Evolutionary conservation across 495 filamentous ascomycete genomes (phyloP), one percentile per base, ranked within the genome.

Genomic region (Hypoxylon crocopeplum): DNA sequence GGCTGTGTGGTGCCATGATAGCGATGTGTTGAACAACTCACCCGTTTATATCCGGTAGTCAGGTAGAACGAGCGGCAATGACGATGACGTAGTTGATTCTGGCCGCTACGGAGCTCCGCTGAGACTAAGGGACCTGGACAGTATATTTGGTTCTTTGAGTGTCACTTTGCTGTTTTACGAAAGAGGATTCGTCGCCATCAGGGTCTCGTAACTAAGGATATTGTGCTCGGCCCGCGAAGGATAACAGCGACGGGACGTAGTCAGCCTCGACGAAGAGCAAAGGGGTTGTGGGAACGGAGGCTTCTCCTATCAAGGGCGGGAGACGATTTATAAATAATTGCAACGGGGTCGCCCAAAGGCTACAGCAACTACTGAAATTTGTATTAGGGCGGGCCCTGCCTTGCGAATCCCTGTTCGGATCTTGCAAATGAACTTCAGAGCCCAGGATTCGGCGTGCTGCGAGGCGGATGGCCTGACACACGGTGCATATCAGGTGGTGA

Each of bases 1-100:
- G 46, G 40, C 61, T 59, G 20, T 64, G 61, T 13, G 61, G 61
- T 17, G 61, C 49, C 61, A 64, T 64, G n/a, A n/a, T 42, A 25
- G 16, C n/a, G 29, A 37, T 13, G 13, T 30, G 25, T 50, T n/a
- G 13, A 41, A 21, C 40, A 21, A 29, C 3, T 22, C 21, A 10
- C 32, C 17, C 24, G 27, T 27, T 34, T 50, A 34, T 13, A 7
- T 7, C 20, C 34, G 10, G 24, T 22, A 11, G 13, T 5, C 20
- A 27, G 10, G 24, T 24, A 11, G 13, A 16, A 21, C 17, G 8
- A 40, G 20, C 3, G 40, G 15, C 4, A 24, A 19, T 40, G 50
- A 21, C 8, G 21, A 36, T 56, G 54, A 58, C 48, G 60, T 48
- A 53, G 60, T 57, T 22, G 41, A 52, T 25, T 17, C 24, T 6